phyloP scores from a whole-genome alignment of 2,329 filamentous ascomycete genomes.

The Monilinia fructicola region DNA sequence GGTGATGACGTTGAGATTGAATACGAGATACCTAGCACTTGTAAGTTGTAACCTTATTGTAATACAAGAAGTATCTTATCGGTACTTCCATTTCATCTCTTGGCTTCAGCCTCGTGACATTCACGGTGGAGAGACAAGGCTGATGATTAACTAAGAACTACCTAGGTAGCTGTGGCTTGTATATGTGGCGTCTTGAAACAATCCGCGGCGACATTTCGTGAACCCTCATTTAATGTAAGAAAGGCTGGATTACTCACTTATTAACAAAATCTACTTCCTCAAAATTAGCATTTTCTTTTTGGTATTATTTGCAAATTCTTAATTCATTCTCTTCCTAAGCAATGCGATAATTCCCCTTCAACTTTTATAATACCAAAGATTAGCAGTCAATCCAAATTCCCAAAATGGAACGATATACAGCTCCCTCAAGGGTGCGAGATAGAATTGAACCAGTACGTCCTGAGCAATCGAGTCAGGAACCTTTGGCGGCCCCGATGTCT shows the following conservation, averaged over 20 bases:
- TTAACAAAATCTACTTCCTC: neutral
- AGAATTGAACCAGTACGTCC: conserved; percentile 1
- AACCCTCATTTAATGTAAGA: neutral
- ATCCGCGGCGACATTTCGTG: conserved; percentile 7
- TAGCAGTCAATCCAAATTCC: neutral
- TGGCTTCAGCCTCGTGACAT: conserved; percentile 1
- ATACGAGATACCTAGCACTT: neutral
- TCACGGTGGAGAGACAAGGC: conserved; percentile 3
- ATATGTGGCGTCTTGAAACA: conserved; percentile 6
- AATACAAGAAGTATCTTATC: no score
- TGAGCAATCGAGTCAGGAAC: conserved; percentile 6
- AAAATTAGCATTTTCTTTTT: neutral
- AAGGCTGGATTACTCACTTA: conserved; percentile 1
- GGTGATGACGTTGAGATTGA: neutral
- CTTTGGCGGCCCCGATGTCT: neutral
- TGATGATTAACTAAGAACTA: neutral
- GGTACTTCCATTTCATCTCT: neutral
- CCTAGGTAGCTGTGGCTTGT: neutral
- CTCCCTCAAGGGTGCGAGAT: conserved; percentile 3
- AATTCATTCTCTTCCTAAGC: neutral
- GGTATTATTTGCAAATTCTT: neutral
- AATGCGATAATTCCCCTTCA: conserved; percentile 11
- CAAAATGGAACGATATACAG: conserved; percentile 10
- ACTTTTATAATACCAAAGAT: neutral
- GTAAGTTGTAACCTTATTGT: no score